phyloP scores from a whole-genome alignment of 2,329 filamentous ascomycete species.

The Dichotomopilus funicola region DNA sequence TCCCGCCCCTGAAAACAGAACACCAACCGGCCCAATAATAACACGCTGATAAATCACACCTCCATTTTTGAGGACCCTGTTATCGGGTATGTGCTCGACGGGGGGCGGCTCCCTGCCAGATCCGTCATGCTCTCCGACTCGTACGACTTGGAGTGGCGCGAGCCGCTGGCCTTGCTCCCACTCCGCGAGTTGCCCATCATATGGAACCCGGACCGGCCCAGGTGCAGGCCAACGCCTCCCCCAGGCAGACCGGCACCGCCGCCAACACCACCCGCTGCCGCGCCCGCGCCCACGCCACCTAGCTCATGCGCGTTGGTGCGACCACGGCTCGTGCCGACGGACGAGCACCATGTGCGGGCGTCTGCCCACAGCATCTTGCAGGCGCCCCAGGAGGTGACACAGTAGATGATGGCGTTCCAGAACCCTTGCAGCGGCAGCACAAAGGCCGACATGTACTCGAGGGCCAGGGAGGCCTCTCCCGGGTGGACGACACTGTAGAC shows the following conservation, averaged over 20 bases:
- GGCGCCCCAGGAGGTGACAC: constrained; percentile 60
- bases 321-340: background rate
- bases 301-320: constrained; percentile 19
- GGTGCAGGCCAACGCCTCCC: background rate
- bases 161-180: constrained; percentile 22
- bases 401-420: constrained; percentile 77
- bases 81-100: constrained; percentile 26
- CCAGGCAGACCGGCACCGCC: constrained; percentile 10
- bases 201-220: constrained; percentile 27
- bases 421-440: constrained; percentile 78
- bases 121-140: constrained; percentile 49
- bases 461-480: constrained; percentile 44
- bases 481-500: constrained; percentile 61
- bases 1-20: too few relatives aligned
- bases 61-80: background rate
- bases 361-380: constrained; percentile 45
- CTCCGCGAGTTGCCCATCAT: constrained; percentile 23
- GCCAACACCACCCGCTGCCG: background rate
- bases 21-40: background rate
- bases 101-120: constrained; percentile 34
- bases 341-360: constrained; percentile 20
- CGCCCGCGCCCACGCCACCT: constrained; percentile 4
- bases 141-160: constrained; percentile 28
- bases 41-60: background rate
- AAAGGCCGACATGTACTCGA: constrained; percentile 65